Conservation (phyloP, 2,329 filamentous ascomycete species). For the Fusarium sp. region DNA sequence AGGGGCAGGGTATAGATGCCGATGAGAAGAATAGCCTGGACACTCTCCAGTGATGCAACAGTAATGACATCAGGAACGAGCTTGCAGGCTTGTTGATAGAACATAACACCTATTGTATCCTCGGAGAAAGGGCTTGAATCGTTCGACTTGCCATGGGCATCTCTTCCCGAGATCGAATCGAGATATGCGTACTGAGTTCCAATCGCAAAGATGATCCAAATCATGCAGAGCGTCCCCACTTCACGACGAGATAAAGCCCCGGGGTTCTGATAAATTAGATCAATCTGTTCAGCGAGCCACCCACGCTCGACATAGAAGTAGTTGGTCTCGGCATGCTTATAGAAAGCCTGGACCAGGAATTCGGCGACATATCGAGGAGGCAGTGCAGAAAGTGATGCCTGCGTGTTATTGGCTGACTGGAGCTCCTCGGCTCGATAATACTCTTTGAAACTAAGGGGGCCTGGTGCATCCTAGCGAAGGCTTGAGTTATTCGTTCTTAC, state of each 20-base stretch:
- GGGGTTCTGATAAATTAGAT: conserved; percentile 53
- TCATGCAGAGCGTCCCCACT: conserved; percentile 55
- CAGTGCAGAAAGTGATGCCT: conserved; percentile 52
- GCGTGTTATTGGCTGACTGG: conserved; percentile 52
- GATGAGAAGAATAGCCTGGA: conserved; percentile 66
- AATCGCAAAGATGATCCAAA: conserved; percentile 60
- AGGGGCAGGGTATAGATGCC: conserved; percentile 65
- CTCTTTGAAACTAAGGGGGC: conserved; percentile 48
- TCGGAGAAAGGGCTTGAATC: conserved; percentile 52
- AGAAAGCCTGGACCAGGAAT: conserved; percentile 59
- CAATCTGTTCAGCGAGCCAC: conserved; percentile 55
- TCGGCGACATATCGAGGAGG: conserved; percentile 59
- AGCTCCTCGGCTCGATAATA: conserved; percentile 59
- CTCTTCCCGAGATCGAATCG: conserved; percentile 45
- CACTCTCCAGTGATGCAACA: conserved; percentile 64
- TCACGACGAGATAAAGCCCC: conserved; percentile 51
- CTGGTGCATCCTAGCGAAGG: conserved; percentile 39
- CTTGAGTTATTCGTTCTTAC: not conserved
- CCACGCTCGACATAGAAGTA: conserved; percentile 58
- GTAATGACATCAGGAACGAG: conserved; percentile 67
- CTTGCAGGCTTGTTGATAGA: conserved; percentile 65
- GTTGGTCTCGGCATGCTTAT: conserved; percentile 59
- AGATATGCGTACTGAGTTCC: conserved; percentile 63
- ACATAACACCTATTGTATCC: conserved; percentile 63
- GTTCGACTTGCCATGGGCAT: conserved; percentile 32